Base-by-base conservation (phyloP, 1,284 basidiomycete species). In the Rhodotorula glutinis region DNA sequence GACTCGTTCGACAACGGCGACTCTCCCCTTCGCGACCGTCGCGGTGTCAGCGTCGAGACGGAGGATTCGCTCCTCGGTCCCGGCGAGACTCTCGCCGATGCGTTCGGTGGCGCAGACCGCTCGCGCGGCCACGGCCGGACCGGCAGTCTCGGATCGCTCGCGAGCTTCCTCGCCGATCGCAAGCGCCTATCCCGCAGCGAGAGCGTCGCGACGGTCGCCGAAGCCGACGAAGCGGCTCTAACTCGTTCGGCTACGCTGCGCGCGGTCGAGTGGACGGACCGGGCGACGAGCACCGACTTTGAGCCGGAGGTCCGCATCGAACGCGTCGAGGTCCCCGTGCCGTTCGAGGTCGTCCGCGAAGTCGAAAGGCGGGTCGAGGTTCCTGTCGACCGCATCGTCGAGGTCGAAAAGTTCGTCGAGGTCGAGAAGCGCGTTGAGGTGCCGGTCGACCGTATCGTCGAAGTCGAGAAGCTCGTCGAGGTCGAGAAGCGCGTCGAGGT, bases 261-360 rank as follows among this genome's bases (percentile, higher is more conserved):
- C 41, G 41, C 27, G 27, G 60, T 73, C 59, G 71, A 67, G 29
- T 65, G 58, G 65, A 62, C 54, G 33, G 75, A 75, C 56, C 58
- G 62, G 25, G 46, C 29, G 4, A 68, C 66, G 33, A 62, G 63
- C 63, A 73, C 71, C 38, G 71, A 72, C 43, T 65, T 65, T n/a
- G 88, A 88, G 75, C 80, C 88, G 57, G 38, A 19, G 14, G 47
- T 40, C 16, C 57, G 38, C 33, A 27, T 59, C 57, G 53, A 84
- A 40, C 41, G 60, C 10, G 30, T 62, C 43, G 27, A 47, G 30
- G 53, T 55, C 33, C 79, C 38, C 4, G 41, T 38, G 33, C 33
- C 33, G 33, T 38, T 60, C 52, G 59, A 60, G 43, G 59, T 60
- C 23, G 51, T 62, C 23, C 52, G 47, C n/a, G 38, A 49, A 29